Conservation (phyloP, 2,329 filamentous ascomycete species). For the Metarhizium anisopliae region DNA sequence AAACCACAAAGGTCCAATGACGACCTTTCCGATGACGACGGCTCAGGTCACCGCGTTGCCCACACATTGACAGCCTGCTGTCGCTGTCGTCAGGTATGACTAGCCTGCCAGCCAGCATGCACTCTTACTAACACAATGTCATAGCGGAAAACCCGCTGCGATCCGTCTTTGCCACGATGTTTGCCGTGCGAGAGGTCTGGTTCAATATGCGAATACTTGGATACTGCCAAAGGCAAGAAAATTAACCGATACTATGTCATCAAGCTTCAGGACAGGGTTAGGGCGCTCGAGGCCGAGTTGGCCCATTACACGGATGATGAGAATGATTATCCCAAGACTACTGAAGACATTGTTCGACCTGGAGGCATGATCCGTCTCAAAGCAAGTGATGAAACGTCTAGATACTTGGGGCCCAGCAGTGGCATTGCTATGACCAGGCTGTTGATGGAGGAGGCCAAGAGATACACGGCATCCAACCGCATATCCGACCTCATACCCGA, state of each 20-base stretch:
- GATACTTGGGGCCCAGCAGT: slow-evolving; percentile 88
- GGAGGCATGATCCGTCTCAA: slow-evolving; percentile 78
- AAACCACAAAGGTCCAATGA: slow-evolving; percentile 23
- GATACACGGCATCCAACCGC: slow-evolving; percentile 80
- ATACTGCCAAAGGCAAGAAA: slow-evolving; percentile 75
- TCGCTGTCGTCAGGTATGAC: slow-evolving; percentile 62
- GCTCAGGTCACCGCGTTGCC: slow-evolving; percentile 54
- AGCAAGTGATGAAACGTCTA: slow-evolving; percentile 75
- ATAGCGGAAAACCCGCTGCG: slow-evolving; percentile 91
- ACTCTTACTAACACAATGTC: slow-evolving; percentile 11
- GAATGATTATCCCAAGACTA: slow-evolving; percentile 56
- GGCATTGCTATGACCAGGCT: slow-evolving; percentile 91
- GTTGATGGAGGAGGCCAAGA: slow-evolving; percentile 93
- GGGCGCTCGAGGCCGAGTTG: slow-evolving; percentile 72
- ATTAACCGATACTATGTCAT: slow-evolving; percentile 91
- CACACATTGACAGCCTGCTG: slow-evolving; percentile 76
- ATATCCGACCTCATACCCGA: slow-evolving; percentile 90
- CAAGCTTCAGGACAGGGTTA: slow-evolving; percentile 79
- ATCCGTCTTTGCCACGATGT: slow-evolving; percentile 84
- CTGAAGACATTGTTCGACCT: slow-evolving; percentile 78
- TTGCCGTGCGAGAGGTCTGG: slow-evolving; percentile 87
- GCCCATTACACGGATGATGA: slow-evolving; percentile 71
- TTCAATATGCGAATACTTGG: slow-evolving; percentile 89
- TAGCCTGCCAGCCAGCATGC: background rate
- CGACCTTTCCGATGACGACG: slow-evolving; percentile 39